Percentiles rank a stretch among this genome's conserved stretches.
Conservation (phyloP, 2,329 filamentous ascomycete genomes). For the Cytospora mali region DNA sequence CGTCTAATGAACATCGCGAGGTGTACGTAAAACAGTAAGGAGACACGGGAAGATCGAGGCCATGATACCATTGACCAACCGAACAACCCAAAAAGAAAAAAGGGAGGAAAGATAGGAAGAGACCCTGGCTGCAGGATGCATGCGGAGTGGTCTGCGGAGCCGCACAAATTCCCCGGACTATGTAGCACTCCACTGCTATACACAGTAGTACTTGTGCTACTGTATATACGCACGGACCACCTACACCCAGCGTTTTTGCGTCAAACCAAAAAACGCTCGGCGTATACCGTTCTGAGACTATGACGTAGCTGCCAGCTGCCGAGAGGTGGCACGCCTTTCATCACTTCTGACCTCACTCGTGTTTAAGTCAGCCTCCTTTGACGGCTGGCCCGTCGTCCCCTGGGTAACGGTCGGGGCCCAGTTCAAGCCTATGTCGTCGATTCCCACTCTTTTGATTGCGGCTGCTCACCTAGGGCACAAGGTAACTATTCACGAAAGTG, state of each 20-base stretch:
- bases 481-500: background rate
- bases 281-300: slow-evolving; percentile 3
- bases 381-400: background rate
- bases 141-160: background rate
- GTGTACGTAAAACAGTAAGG: too few species aligned
- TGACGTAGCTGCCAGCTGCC: slow-evolving; percentile 23
- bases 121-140: slow-evolving; percentile 20
- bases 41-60: too few species aligned
- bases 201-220: background rate
- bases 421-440: slow-evolving; percentile 16
- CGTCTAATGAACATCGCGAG: background rate
- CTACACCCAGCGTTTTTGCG: background rate
- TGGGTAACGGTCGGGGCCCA: background rate
- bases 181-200: background rate
- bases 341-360: slow-evolving; percentile 27
- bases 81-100: background rate
- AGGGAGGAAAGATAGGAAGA: background rate
- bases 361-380: background rate
- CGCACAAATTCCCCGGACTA: background rate
- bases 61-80: too few species aligned
- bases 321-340: slow-evolving; percentile 24
- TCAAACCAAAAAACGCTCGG: slow-evolving; percentile 5
- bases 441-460: slow-evolving; percentile 6
- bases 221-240: background rate
- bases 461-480: background rate